A percentile compares a stretch with the other conserved stretches of the same genome.
phyloP scores from a whole-genome alignment of 2,329 filamentous ascomycete species.

The Trichoderma atroviride region DNA sequence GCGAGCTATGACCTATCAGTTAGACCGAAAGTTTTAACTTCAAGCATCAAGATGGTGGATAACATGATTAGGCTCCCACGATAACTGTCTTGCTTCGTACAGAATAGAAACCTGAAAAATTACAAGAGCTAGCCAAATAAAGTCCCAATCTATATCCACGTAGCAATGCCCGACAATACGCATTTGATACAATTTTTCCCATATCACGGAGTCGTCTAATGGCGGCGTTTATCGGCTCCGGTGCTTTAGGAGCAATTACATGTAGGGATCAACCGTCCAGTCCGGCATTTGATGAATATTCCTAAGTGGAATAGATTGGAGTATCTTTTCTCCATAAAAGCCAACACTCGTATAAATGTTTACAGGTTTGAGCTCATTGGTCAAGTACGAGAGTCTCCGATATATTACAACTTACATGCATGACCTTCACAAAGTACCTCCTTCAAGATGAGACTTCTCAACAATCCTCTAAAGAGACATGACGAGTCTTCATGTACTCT shows the following conservation, averaged over 20 bases:
- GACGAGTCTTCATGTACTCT: slow-evolving; percentile 54
- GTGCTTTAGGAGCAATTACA: too few relatives aligned
- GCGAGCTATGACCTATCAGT: too few relatives aligned
- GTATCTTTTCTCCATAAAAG: too few relatives aligned
- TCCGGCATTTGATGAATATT: too few relatives aligned
- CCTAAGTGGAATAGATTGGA: too few relatives aligned
- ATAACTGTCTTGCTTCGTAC: not conserved
- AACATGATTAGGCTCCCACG: not conserved
- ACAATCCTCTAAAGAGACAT: slow-evolving; percentile 47
- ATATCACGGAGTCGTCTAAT: too few relatives aligned
- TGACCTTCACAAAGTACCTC: not conserved
- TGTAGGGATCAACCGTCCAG: too few relatives aligned
- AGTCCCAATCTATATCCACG: not conserved
- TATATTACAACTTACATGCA: not conserved
- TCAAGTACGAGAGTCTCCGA: not conserved
- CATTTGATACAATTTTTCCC: too few relatives aligned
- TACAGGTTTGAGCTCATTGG: not conserved
- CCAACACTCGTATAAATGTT: too few relatives aligned
- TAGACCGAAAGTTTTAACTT: too few relatives aligned
- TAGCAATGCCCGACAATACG: not conserved
- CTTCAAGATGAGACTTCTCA: not conserved
- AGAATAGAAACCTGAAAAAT: not conserved
- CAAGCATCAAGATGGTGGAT: too few relatives aligned
- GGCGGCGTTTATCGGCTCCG: too few relatives aligned
- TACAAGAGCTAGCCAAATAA: not conserved